Evolutionary conservation across 2,329 filamentous ascomycete species (phyloP).

Genomic region (Reticulascus tulasneorum): DNA sequence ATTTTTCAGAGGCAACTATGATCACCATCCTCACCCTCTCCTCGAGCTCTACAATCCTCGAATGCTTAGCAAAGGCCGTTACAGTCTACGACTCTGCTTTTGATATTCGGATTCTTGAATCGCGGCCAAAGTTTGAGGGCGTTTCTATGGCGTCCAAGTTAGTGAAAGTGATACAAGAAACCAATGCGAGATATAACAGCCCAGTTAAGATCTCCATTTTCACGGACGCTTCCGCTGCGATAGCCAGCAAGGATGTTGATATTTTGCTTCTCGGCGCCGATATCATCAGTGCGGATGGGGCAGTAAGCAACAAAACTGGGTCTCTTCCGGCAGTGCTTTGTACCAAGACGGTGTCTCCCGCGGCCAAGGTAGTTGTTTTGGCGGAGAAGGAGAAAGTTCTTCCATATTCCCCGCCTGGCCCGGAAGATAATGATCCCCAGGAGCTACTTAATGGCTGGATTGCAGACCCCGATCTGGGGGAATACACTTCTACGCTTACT

Average conservation of each 20-base stretch:
- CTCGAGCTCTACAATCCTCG: conserved; percentile 56
- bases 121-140: conserved; percentile 63
- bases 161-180: conserved; percentile 20
- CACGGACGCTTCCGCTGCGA: conserved; percentile 56
- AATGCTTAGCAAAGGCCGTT: conserved; percentile 41
- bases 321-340: conserved; percentile 56
- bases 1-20: conserved; percentile 14
- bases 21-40: conserved; percentile 58
- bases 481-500: neutral
- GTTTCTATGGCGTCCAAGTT: conserved; percentile 49
- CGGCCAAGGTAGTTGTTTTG: conserved; percentile 48
- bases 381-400: conserved; percentile 59
- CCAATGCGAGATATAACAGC: conserved; percentile 11
- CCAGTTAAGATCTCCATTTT: conserved; percentile 43
- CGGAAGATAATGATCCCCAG: conserved; percentile 41
- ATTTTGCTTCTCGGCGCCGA: conserved; percentile 63
- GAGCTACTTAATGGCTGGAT: conserved; percentile 50
- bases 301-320: conserved; percentile 65
- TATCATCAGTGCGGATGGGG: conserved; percentile 51
- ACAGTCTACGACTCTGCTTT: conserved; percentile 31
- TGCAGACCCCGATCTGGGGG: neutral
- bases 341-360: conserved; percentile 43
- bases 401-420: conserved; percentile 36
- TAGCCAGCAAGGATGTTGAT: conserved; percentile 49
- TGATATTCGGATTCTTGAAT: conserved; percentile 61